These are phyloP conservation scores for Aspergillus proliferans DNA, from an alignment of 2,329 filamentous ascomycete species.

Conservation along the genomic window DNA sequence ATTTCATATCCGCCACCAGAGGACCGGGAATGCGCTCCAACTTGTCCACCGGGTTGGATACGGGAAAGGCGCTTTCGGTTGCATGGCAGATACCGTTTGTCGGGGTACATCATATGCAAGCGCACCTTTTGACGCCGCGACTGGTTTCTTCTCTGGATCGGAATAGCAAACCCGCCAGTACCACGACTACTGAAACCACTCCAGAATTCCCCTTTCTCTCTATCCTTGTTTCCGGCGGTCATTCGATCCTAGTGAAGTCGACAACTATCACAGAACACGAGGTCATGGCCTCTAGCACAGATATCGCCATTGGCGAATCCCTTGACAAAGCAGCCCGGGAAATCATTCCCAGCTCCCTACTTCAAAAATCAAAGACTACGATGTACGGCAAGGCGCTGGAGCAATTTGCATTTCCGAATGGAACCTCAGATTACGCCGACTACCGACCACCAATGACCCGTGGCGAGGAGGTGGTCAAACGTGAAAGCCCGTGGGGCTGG, in stretches of 20 bases:
- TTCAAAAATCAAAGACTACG: conserved; percentile 54
- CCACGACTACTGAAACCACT: conserved; percentile 6
- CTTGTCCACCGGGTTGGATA: conserved; percentile 69
- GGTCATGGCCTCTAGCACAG: conserved; percentile 66
- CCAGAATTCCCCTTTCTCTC: conserved; percentile 79
- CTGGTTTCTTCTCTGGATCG: conserved; percentile 59
- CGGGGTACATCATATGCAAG: conserved; percentile 95
- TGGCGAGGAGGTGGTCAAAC: conserved; percentile 52
- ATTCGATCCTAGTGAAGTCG: conserved; percentile 80
- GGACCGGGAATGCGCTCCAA: conserved; percentile 84
- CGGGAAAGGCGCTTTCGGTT: conserved; percentile 77
- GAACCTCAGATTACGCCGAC: conserved; percentile 28
- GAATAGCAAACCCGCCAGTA: not conserved
- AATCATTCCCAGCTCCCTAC: conserved; percentile 59
- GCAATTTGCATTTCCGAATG: conserved; percentile 63
- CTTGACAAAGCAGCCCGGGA: conserved; percentile 79
- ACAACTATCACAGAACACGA: conserved; percentile 60
- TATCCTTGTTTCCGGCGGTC: conserved; percentile 83
- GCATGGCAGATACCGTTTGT: conserved; percentile 79
- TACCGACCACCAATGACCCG: conserved; percentile 57
- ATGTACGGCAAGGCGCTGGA: conserved; percentile 81
- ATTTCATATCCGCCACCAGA: conserved; percentile 83
- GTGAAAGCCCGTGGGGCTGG: conserved; percentile 57
- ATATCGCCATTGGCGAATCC: conserved; percentile 83
- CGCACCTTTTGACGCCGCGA: conserved; percentile 81